Base-by-base conservation (phyloP, 1,139 yeast genomes). In the Candida sp. region DNA sequence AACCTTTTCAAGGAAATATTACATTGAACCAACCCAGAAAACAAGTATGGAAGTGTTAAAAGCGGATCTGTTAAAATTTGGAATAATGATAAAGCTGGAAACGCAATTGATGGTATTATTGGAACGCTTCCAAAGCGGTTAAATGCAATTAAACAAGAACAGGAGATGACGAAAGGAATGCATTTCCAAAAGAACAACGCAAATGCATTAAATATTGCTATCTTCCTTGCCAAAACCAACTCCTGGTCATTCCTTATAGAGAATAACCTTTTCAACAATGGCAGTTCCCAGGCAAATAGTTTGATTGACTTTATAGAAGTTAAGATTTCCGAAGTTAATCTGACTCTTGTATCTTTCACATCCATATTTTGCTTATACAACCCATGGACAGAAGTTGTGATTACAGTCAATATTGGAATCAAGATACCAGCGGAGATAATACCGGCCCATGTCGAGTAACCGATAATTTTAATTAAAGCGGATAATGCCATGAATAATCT, bases 271-370 rank as follows among this genome's bases (percentile, higher is more conserved):
- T 55, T 50, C 47, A 69, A 51, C 66, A 69, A 66, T 12, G 76
- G 74, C 22, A 49, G 45, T 45, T 68, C 73, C 73, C 73, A 68
- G 4, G 70, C 63, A 45, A 66, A 67, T 37, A 68, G 59, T 46
- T 70, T 70, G 50, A 70, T 60, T 37, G 71, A 64, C 44, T 69
- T 70, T 30, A 70, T 64, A 3, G 75, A 62, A 40, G 58, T 63
- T 42, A 70, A 58, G 34, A 70, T 66, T 50, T 70, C 76, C 22
- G 66, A 63, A 21, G 69, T 68, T 40, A 69, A 54, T 29, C 65
- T 57, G 0, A 68, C 61, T 52, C 76, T 57, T 21, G 60, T 56
- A 49, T 69, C 75, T 50, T 61, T 65, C 36, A 55, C 52, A 39
- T 57, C 56, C 64, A 64, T 57, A 36, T 54, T 55, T 21, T 44